A percentile compares a stretch with the other conserved stretches of the same genome.
Conservation (phyloP, 2,329 filamentous ascomycete species). For the Geosmithia morbida region DNA sequence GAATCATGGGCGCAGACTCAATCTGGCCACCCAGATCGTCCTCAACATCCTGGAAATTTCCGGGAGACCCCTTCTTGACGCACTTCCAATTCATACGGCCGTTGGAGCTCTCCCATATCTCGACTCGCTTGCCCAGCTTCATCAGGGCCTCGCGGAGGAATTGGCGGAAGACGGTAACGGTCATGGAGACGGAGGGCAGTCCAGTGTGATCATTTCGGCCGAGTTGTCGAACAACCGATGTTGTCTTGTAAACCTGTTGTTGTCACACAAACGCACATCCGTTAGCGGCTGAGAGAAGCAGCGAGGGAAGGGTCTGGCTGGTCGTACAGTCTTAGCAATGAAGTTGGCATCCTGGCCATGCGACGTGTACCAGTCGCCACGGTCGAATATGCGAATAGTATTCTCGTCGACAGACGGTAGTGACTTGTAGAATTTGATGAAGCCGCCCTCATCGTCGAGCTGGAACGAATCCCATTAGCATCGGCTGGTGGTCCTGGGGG, state of each 20-base stretch:
- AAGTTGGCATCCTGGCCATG: conserved; percentile 75
- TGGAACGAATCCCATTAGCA: conserved; percentile 16
- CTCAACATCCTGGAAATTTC: conserved; percentile 92
- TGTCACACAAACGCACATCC: neutral
- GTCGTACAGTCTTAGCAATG: conserved; percentile 58
- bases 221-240: conserved; percentile 81
- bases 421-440: conserved; percentile 93
- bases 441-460: conserved; percentile 94
- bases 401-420: conserved; percentile 56
- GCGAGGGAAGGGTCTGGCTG: neutral
- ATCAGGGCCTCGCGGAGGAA: conserved; percentile 92
- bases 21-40: conserved; percentile 81
- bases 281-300: neutral
- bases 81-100: conserved; percentile 87
- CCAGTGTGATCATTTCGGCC: conserved; percentile 73
- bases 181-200: conserved; percentile 88
- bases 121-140: conserved; percentile 75
- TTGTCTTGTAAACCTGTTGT: conserved; percentile 81
- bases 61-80: conserved; percentile 81
- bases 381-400: conserved; percentile 82
- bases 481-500: neutral
- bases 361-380: conserved; percentile 92
- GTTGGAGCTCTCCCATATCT: conserved; percentile 69
- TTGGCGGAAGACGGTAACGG: conserved; percentile 84
- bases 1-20: conserved; percentile 83